These are phyloP conservation scores for Kodamaea neixiangensis DNA, from an alignment of 805 yeast genomes.

Conservation along the genomic window DNA sequence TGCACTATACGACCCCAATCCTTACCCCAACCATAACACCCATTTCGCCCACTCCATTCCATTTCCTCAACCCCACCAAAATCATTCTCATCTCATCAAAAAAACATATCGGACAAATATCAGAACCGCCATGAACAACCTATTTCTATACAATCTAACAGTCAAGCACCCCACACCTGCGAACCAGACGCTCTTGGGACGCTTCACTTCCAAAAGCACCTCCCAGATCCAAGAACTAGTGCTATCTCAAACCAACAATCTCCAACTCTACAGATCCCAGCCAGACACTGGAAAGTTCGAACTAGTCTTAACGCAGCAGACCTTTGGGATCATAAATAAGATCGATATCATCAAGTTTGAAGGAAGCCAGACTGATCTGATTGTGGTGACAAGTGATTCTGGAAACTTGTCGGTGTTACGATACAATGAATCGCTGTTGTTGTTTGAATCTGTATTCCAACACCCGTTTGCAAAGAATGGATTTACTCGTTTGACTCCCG, in stretches of 20 bases:
- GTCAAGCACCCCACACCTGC: conserved; percentile 61
- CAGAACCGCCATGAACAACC: conserved; percentile 23
- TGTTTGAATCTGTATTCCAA: conserved; percentile 51
- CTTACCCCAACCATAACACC: not conserved
- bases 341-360: conserved; percentile 53
- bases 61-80: not conserved
- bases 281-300: conserved; percentile 56
- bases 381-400: conserved; percentile 77
- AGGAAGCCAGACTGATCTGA: conserved; percentile 54
- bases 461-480: conserved; percentile 79
- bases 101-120: not conserved
- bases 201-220: conserved; percentile 54
- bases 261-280: conserved; percentile 57
- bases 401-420: conserved; percentile 66
- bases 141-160: conserved; percentile 69
- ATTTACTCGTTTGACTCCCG: conserved; percentile 72
- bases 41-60: not conserved
- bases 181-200: conserved; percentile 62
- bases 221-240: conserved; percentile 72
- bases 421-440: conserved; percentile 36
- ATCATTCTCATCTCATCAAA: not conserved
- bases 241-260: conserved; percentile 52
- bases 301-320: conserved; percentile 42
- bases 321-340: conserved; percentile 60
- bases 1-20: too few relatives aligned